Evolutionary conservation across 495 filamentous ascomycete genomes (phyloP).

Genomic region (Penicillium cataractarum): DNA sequence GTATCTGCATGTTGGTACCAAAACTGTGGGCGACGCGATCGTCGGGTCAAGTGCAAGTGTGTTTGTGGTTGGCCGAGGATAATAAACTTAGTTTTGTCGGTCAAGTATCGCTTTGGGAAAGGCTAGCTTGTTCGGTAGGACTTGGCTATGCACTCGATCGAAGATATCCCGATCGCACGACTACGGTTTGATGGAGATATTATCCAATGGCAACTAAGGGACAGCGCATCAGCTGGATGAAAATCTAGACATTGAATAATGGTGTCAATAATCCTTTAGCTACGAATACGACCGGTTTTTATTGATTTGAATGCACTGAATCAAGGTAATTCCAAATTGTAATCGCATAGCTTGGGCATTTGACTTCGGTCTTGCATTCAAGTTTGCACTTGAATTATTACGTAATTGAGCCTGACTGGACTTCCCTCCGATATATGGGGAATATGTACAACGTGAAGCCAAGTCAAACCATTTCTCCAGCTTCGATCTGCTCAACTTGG

Average conservation of each 20-base stretch:
- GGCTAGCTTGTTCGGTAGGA: background rate
- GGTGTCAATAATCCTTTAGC: background rate
- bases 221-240: background rate
- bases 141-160: slow-evolving; percentile 5
- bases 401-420: background rate
- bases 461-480: slow-evolving; percentile 7
- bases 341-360: background rate
- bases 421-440: background rate
- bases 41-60: slow-evolving; percentile 12
- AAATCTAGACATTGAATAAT: too few species aligned
- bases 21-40: background rate
- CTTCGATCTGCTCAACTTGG: slow-evolving; percentile 11
- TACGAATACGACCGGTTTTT: background rate
- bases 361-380: background rate
- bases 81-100: slow-evolving; percentile 11
- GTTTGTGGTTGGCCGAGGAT: slow-evolving; percentile 17
- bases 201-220: background rate
- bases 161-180: slow-evolving; percentile 2
- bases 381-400: background rate
- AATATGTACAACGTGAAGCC: background rate
- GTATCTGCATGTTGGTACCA: background rate
- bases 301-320: background rate
- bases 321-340: background rate
- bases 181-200: background rate
- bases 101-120: background rate